Evolutionary conservation across 2,329 filamentous ascomycete species (phyloP).

Genomic region (Achaetomium macrosporum): DNA sequence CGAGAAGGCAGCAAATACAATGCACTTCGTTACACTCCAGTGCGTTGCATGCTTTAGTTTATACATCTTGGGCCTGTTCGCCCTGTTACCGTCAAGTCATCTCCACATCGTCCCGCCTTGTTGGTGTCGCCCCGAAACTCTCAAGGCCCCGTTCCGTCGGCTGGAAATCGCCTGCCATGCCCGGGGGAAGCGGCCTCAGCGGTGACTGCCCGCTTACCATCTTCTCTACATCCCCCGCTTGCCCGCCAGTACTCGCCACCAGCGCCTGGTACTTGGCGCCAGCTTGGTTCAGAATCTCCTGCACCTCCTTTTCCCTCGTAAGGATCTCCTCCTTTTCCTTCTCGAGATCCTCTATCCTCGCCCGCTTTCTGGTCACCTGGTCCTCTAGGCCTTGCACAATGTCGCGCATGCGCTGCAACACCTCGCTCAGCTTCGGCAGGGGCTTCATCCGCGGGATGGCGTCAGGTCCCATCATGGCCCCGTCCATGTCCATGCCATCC

Average conservation of each 20-base stretch:
- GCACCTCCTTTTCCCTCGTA: slow-evolving; percentile 70
- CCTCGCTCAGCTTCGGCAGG: slow-evolving; percentile 65
- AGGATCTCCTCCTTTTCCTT: slow-evolving; percentile 63
- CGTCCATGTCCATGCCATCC: slow-evolving; percentile 33
- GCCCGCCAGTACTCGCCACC: slow-evolving; percentile 28
- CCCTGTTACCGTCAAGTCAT: background rate
- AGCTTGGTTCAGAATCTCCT: slow-evolving; percentile 72
- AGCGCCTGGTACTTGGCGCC: slow-evolving; percentile 56
- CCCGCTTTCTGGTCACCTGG: slow-evolving; percentile 54
- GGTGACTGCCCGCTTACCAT: slow-evolving; percentile 27
- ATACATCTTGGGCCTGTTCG: background rate
- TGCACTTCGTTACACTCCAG: background rate
- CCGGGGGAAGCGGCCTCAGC: slow-evolving; percentile 25
- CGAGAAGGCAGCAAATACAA: slow-evolving; percentile 3
- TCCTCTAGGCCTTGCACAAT: slow-evolving; percentile 59
- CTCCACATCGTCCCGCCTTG: slow-evolving; percentile 27
- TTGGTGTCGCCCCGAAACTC: slow-evolving; percentile 42
- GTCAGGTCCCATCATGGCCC: slow-evolving; percentile 29
- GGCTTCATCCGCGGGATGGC: slow-evolving; percentile 65
- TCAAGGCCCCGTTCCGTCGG: slow-evolving; percentile 39
- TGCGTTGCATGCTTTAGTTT: no score
- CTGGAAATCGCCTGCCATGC: slow-evolving; percentile 23
- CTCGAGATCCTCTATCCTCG: slow-evolving; percentile 59
- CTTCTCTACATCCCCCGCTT: slow-evolving; percentile 16
- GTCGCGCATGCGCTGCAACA: slow-evolving; percentile 57